Base-by-base conservation (phyloP, 148 eudicot species). In the Nyssa sinensis region DNA sequence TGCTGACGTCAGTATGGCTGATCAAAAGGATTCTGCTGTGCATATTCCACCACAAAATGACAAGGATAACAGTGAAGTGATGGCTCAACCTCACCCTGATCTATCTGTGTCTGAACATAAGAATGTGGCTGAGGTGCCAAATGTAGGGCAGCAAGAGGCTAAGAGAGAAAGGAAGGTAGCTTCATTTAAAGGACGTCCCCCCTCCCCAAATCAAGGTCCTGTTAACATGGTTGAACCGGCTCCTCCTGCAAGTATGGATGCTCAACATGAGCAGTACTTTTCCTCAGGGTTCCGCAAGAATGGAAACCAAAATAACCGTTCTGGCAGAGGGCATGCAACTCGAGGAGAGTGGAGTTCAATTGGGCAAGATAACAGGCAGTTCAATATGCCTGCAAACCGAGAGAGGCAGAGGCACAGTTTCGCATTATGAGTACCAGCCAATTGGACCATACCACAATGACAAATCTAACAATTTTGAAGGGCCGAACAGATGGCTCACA, bases 381-480 rank as follows among this genome's bases (percentile, higher is more conserved):
- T 81, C 31, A 59, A 78, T 77, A 75, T 70, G 17, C 79, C 83
- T 78, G 75, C 67, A 35, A 81, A 81, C 69, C 80, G 85, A 33
- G 99, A 88, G 58, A 89, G 87, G 65, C 93, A 81, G 65, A 81
- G 87, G 78, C 91, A 87, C 69, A 88, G 81, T 78, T n/a, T 75
- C 84, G 28, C 97, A 88, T 47, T 88, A 77, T 30, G 97, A 89
- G 70, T 93, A 93, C 89, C 99, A 91, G 78, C 94, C 97, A 23
- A 88, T 90, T 68, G 90, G 90, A 61, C 79, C 88, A 31, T 53
- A 82, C 39, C 80, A 79, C 64, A 77, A 63, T 65, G 63, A 61
- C 73, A 90, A 81, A 64, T 67, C 84, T 9, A 84, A 71, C 73
- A 86, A 82, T 64, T 59, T 72, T 21, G 91, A 85, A 63, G 84